Percentiles rank a stretch among this genome's conserved stretches.
Evolutionary conservation across 2,329 filamentous ascomycete genomes (phyloP).

Genomic region (Hymenoscyphus albidus): DNA sequence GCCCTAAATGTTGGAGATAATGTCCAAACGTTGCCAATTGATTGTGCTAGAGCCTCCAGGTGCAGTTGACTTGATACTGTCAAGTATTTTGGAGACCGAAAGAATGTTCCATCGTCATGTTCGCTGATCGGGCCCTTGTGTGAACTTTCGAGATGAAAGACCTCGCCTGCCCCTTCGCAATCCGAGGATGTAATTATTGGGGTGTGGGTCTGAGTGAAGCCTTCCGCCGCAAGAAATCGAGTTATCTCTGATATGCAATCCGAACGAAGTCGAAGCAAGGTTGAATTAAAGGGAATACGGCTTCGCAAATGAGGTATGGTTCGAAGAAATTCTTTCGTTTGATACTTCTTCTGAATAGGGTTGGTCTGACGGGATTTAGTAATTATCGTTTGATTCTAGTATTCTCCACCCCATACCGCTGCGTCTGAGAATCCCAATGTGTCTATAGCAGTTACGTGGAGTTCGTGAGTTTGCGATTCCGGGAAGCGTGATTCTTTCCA

Average conservation of each 20-base stretch:
- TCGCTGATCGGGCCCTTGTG: conserved; percentile 25
- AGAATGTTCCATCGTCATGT: conserved; percentile 59
- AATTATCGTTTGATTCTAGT: conserved; percentile 11
- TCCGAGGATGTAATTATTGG: conserved; percentile 95
- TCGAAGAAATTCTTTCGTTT: conserved; percentile 82
- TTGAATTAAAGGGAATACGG: conserved; percentile 75
- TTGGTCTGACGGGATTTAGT: conserved; percentile 58
- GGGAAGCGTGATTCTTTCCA: conserved; percentile 69
- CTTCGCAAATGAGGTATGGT: conserved; percentile 82
- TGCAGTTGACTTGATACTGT: conserved; percentile 95
- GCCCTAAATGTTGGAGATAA: conserved; percentile 91
- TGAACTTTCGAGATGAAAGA: conserved; percentile 62
- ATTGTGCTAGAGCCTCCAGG: conserved; percentile 84
- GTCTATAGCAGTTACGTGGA: conserved; percentile 67
- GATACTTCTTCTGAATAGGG: conserved; percentile 95
- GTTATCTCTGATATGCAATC: conserved; percentile 70
- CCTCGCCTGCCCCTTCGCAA: conserved; percentile 93
- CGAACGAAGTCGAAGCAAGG: conserved; percentile 78
- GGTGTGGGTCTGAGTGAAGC: conserved; percentile 81
- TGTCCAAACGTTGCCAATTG: conserved; percentile 88
- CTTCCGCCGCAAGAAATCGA: conserved; percentile 67
- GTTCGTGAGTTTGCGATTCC: conserved; percentile 70
- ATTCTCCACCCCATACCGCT: conserved; percentile 54
- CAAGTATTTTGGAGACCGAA: conserved; percentile 83
- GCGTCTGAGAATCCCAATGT: conserved; percentile 76